Evolutionary conservation across 208 protist genomes (phyloP), one percentile per base, ranked within the genome.

Genomic region (Trypanosoma platydactyli): DNA sequence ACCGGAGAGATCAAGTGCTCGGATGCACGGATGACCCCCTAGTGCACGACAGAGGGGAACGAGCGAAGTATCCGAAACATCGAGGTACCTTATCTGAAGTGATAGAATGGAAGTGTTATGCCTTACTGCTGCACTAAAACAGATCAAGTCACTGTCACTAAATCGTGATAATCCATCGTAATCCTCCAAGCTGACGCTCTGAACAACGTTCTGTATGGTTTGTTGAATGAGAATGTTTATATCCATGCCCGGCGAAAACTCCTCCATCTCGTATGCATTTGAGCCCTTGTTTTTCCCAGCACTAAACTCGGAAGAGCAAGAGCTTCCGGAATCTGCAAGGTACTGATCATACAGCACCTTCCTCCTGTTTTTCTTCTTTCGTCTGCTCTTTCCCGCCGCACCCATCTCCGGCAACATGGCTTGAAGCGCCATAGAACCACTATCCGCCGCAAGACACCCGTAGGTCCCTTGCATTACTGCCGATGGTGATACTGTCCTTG

Each of bases 141-240:
- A 89, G 42, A 82, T 86, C 6, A 91, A 55, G 44, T 94, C 83
- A 51, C 77, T 65, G 56, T 94, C 88, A 42, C 78, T 71, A 81
- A 94, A 94, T 7, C 45, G 69, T 5, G 69, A 65, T 15, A 77
- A 55, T 25, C 77, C 76, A 41, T 89, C 85, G 25, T 78, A 71
- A 42, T 87, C 81, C 40, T 91, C 84, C 4, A 94, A 77, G 50
- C 76, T 89, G 12, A 94, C 80, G 49, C 80, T 91, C 50, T 87
- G 88, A 7, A 90, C 65, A 35, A 88, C 70, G 54, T 94, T 94
- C 46, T 86, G 80, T 11, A 90, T 54, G 15, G 81, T 84, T 69
- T 94, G 84, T 41, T 91, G 79, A 69, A 94, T 84, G 22, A 94
- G 71, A 64, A 88, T 87, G 44, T 94, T 91, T 24, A 91, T 84